Base-by-base conservation (phyloP, 108 stramenopile species). In the Phaeodactylum tricornutum region DNA sequence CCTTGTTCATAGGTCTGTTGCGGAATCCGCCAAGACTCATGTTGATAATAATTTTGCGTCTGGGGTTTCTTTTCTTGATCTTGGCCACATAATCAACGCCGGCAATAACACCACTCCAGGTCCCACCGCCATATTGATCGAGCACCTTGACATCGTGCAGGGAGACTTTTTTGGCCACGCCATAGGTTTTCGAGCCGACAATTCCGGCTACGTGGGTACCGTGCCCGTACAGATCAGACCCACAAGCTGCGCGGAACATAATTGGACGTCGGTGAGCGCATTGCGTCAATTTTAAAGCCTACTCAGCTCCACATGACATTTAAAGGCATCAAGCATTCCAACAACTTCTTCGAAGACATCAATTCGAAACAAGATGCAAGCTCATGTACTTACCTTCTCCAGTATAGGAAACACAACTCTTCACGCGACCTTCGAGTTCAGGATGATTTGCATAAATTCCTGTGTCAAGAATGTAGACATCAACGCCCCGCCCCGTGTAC, bases 31-130 rank as follows among this genome's bases (percentile, higher is more conserved):
- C 78, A 7, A 84, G 37, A 51, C 50, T 58, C 44, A 80, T 44
- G 29, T 62, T 67, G n/a, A 84, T 71, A n/a, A 50, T 32, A 17
- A 24, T 24, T 21, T 77, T 66, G 2, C 69, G 64, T 6, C 75
- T 5, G 12, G 49, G 32, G 23, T 50, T 34, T 7, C 4, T 17
- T 17, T 21, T 34, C 29, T 50, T 50, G 31, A 22, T 4, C 24
- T 21, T 25, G 20, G 20, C 14, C 23, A 45, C 22, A 25, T 45
- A 21, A 25, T 45, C 24, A 45, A 45, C n/a, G 4, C 22, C 44
- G 5, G 24, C 24, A 4, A 45, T 4, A 4, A 45, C 3, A 21
- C 44, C 24, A 21, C 24, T 26, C 3, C 14, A 5, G 20, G 20
- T 24, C 2, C 44, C 44, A 22, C 22, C 15, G 2, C 44, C 44